Conservation (phyloP, 106 monocot genomes). For the Dendrobium huoshanense region DNA sequence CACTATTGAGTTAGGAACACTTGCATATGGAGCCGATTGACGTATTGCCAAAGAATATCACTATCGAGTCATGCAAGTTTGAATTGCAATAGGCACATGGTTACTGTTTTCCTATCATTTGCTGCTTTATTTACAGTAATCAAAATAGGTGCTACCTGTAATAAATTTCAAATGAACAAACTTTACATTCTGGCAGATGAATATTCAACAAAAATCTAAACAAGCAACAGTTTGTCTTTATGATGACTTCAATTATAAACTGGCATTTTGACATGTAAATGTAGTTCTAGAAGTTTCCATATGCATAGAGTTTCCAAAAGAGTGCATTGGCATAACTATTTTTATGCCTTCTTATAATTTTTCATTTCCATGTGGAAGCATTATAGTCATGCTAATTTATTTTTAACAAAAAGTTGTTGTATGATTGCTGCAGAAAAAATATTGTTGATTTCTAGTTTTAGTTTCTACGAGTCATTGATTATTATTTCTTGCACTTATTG, state of each 20-base stretch:
- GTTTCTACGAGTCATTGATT: neutral
- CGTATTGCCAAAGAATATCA: neutral
- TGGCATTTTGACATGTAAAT: neutral
- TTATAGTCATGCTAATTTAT: neutral
- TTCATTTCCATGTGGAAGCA: neutral
- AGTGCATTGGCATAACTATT: neutral
- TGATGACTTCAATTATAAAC: too few relatives aligned
- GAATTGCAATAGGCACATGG: neutral
- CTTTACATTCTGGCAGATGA: neutral
- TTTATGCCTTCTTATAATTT: neutral
- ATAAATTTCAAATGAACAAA: neutral
- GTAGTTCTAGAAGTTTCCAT: neutral
- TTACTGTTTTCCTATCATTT: neutral
- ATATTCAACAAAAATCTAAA: neutral
- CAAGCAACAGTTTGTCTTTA: neutral
- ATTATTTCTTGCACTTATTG: neutral
- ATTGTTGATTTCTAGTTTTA: neutral
- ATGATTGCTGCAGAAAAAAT: neutral
- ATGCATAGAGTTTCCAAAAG: neutral
- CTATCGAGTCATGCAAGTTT: neutral
- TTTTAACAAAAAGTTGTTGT: neutral
- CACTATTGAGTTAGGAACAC: neutral
- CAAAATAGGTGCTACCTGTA: neutral
- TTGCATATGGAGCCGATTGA: neutral
- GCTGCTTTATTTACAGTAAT: neutral